These are phyloP conservation scores for Neoboletus brunneissimus DNA, from an alignment of 768 basidiomycete genomes.

Conservation along the genomic window DNA sequence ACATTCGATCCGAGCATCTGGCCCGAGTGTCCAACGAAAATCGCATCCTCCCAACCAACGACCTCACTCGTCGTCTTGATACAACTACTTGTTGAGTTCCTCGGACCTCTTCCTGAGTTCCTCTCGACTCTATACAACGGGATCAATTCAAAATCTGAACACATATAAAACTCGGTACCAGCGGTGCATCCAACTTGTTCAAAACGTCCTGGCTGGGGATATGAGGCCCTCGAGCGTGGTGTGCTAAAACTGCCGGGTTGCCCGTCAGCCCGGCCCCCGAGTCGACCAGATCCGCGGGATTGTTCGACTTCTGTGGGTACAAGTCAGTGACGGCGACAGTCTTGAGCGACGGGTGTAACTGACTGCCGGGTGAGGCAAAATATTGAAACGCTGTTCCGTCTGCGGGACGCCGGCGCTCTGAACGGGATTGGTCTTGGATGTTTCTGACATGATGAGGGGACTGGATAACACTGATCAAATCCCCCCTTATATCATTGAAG, in stretches of 20 bases:
- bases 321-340: background rate
- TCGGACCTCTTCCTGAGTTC: constrained; percentile 46
- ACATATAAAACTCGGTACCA: constrained; percentile 38
- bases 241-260: constrained; percentile 41
- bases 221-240: constrained; percentile 51
- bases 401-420: background rate
- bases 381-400: constrained; percentile 45
- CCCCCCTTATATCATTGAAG: constrained; percentile 8
- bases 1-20: no score
- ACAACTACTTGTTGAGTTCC: constrained; percentile 44
- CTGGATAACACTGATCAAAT: background rate
- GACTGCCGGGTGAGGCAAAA: constrained; percentile 64
- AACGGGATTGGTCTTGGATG: constrained; percentile 5
- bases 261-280: constrained; percentile 36
- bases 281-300: constrained; percentile 50
- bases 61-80: no score
- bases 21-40: no score
- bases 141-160: background rate
- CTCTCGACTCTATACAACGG: constrained; percentile 42
- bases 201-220: constrained; percentile 44
- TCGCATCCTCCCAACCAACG: background rate
- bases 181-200: constrained; percentile 45
- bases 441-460: constrained; percentile 14
- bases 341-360: constrained; percentile 12
- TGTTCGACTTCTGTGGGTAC: constrained; percentile 50